These are phyloP conservation scores for Catunica adiposa DNA, from an alignment of 2,329 filamentous ascomycete genomes.

Conservation along the genomic window DNA sequence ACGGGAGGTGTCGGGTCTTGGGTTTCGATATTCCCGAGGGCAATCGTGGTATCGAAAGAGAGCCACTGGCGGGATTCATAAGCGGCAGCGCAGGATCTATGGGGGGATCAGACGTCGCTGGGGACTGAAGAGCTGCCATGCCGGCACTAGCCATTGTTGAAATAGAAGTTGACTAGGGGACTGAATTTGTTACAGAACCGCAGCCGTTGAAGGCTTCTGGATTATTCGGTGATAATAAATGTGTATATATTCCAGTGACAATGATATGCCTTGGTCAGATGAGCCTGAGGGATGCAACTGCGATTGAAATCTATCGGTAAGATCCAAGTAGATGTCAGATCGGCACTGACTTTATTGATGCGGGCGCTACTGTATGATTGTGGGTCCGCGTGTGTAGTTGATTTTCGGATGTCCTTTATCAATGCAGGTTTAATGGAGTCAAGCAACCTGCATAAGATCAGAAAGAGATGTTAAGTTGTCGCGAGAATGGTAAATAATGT, in stretches of 20 bases:
- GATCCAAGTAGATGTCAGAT: background rate
- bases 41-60: conserved; percentile 7
- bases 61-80: background rate
- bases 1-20: conserved; percentile 9
- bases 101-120: background rate
- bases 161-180: too few species aligned
- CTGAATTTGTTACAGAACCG: too few species aligned
- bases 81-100: background rate
- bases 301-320: background rate
- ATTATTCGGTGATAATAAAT: background rate
- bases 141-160: conserved; percentile 8
- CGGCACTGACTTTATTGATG: background rate
- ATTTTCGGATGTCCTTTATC: background rate
- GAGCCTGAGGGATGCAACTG: background rate
- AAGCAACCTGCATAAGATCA: too few species aligned
- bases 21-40: background rate
- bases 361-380: background rate
- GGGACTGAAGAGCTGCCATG: conserved; percentile 4
- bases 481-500: too few species aligned
- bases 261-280: background rate
- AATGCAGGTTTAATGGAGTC: too few species aligned
- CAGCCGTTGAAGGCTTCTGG: background rate
- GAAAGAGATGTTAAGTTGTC: too few species aligned
- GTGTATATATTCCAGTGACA: background rate
- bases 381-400: background rate